Evolutionary conservation across 2,329 filamentous ascomycete species (phyloP).

Genomic region (Aotearoamyces nothofagi): DNA sequence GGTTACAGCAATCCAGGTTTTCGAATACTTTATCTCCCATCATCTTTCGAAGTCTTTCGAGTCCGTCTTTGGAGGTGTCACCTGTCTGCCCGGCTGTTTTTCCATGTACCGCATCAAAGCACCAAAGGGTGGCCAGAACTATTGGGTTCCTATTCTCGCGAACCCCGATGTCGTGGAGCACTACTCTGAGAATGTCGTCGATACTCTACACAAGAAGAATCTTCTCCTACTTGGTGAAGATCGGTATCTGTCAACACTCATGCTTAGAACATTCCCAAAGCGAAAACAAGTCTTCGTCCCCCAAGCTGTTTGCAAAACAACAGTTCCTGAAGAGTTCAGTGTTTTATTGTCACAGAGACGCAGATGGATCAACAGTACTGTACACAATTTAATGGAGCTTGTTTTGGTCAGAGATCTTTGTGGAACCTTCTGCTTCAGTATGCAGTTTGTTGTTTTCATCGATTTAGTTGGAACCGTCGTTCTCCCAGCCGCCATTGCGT

Average conservation of each 20-base stretch:
- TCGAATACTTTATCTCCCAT: constrained; percentile 99
- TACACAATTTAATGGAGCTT: constrained; percentile 97
- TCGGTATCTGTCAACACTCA: constrained; percentile 88
- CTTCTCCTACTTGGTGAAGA: constrained; percentile 82
- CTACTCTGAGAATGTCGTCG: constrained; percentile 97
- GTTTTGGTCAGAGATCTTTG: constrained; percentile 91
- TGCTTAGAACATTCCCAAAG: constrained; percentile 98
- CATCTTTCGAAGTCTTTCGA: constrained; percentile 96
- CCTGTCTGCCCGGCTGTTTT: constrained; percentile 95
- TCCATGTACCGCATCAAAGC: constrained; percentile 99
- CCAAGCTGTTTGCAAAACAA: constrained; percentile 97
- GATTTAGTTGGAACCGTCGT: constrained; percentile 91
- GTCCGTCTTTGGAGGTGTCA: constrained; percentile 96
- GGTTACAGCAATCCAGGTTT: constrained; percentile 97
- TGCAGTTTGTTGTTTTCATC: constrained; percentile 97
- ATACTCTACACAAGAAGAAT: constrained; percentile 97
- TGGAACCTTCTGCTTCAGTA: constrained; percentile 98
- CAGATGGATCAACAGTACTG: constrained; percentile 98
- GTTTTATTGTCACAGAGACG: constrained; percentile 88
- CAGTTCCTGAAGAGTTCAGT: constrained; percentile 82
- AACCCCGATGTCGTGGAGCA: constrained; percentile 98
- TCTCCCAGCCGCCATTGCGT: constrained; percentile 86
- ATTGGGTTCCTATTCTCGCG: constrained; percentile 96
- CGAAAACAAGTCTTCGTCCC: constrained; percentile 97
- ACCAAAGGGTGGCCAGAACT: constrained; percentile 95